Evolutionary conservation across 2,329 filamentous ascomycete species (phyloP).

Genomic region (Hortaea werneckii): DNA sequence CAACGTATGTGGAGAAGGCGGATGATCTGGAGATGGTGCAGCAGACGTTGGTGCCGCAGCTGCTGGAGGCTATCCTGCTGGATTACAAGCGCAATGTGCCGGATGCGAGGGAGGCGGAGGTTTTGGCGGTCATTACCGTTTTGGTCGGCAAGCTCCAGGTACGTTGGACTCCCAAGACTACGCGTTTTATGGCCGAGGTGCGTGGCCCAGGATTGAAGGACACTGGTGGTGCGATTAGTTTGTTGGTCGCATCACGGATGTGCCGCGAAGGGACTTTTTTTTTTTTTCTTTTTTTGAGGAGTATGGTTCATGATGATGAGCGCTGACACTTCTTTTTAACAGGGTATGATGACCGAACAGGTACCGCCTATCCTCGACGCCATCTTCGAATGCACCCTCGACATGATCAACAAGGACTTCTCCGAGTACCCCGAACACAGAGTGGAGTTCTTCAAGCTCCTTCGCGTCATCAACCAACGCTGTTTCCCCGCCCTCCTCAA

Average conservation of each 20-base stretch:
- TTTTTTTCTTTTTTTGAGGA: too few species aligned
- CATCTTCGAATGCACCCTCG: slow-evolving; percentile 93
- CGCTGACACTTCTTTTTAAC: slow-evolving; percentile 5
- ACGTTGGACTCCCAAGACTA: slow-evolving; percentile 50
- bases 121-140: slow-evolving; percentile 93
- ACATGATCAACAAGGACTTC: slow-evolving; percentile 99
- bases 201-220: slow-evolving; percentile 5
- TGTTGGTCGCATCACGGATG: too few species aligned
- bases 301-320: too few species aligned
- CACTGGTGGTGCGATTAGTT: background rate
- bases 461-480: slow-evolving; percentile 90
- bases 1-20: slow-evolving; percentile 95
- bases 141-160: slow-evolving; percentile 95
- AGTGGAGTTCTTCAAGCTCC: slow-evolving; percentile 98
- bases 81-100: slow-evolving; percentile 97
- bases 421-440: slow-evolving; percentile 97
- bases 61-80: slow-evolving; percentile 84
- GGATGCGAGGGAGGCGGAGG: slow-evolving; percentile 90
- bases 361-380: slow-evolving; percentile 97
- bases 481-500: slow-evolving; percentile 94
- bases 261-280: too few species aligned
- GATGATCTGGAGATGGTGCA: slow-evolving; percentile 92
- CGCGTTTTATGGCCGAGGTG: slow-evolving; percentile 38
- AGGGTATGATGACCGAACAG: slow-evolving; percentile 96
- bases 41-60: slow-evolving; percentile 85